Conservation (phyloP, 1,284 basidiomycete species). For the Ceratobasidium sp. region DNA sequence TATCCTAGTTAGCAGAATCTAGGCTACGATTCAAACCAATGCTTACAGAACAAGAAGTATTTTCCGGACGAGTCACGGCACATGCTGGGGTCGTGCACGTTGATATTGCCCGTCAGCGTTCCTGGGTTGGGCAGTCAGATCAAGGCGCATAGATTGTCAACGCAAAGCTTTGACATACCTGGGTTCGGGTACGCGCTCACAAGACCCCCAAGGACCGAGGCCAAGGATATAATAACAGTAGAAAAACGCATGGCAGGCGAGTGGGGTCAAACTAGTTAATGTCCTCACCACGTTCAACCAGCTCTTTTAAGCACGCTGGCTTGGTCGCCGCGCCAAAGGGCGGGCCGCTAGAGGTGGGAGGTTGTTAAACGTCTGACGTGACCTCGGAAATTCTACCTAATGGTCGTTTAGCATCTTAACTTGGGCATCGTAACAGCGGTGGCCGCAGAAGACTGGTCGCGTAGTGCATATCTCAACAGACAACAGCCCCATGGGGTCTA, state of each 20-base stretch:
- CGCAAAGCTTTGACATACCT: background rate
- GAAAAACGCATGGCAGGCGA: slow-evolving; percentile 19
- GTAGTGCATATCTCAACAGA: background rate
- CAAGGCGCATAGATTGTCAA: background rate
- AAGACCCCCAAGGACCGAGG: slow-evolving; percentile 15
- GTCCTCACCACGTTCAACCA: background rate
- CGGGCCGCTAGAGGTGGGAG: slow-evolving; percentile 7
- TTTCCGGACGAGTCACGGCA: slow-evolving; percentile 61
- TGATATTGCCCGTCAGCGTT: slow-evolving; percentile 57
- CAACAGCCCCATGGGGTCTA: slow-evolving; percentile 2
- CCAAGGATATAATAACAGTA: background rate
- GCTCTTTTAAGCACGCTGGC: background rate
- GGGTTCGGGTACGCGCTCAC: slow-evolving; percentile 31
- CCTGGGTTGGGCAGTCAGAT: slow-evolving; percentile 45
- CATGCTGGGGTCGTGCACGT: slow-evolving; percentile 60
- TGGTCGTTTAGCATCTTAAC: slow-evolving; percentile 4
- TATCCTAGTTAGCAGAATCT: background rate
- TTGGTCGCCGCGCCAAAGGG: background rate
- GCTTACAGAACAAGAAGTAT: slow-evolving; percentile 62
- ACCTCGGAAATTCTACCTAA: slow-evolving; percentile 12
- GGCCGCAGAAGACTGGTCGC: background rate
- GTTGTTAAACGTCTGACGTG: background rate
- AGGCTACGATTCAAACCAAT: background rate
- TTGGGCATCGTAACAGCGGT: background rate
- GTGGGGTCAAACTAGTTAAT: background rate